Evolutionary conservation across 192 early-diverging fungal genomes (phyloP), one percentile per base, ranked within the genome.

Genomic region (Coemansia sp.): DNA sequence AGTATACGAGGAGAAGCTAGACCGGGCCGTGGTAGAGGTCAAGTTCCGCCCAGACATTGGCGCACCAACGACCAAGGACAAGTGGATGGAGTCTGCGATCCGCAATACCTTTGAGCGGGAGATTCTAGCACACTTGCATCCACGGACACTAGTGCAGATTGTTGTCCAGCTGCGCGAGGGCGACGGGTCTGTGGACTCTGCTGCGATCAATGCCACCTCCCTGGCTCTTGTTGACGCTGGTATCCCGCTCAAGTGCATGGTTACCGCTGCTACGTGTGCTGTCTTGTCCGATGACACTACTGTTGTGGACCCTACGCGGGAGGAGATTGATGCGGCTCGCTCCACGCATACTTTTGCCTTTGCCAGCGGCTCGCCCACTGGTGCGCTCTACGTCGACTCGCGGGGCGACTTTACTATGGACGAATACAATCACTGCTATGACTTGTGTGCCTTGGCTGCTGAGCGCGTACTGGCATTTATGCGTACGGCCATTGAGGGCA

Each of bases 181-280:
- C 65, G 95, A 97, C 75, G 97, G 97, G 67, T 86, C 86, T 23
- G 93, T 95, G 68, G 80, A 78, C 31, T 69, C 95, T 10, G 85
- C 90, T 5, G 89, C 91, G 4, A 87, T 97, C 44, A 98, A 98
- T 74, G 94, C 95, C 3, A 84, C 89, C 0, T 83, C 89, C 2
- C 57, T 98, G 68, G 94, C 95, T 2, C 85, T 99, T 25, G 67
- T 98, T 50, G 94, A 99, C 75, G 94, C 96, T 9, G 96, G 93
- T 15, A 85, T 98, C 12, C 90, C 95, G 8, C 73, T 98, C 63
- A 90, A 85, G 46, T 73, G 84, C 9, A 86, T 93, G 48, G 75
- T 89, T 0, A 90, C 88, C 5, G 82, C 90, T 4, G 89, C 93
- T 0, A 86, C 90, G 0, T 94, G 90, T 62, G 88, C 89, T 31